Percentiles rank a stretch among this genome's conserved stretches.
Evolutionary conservation across 1,284 basidiomycete species (phyloP).

Genomic region (Cutaneotrichosporon sp.): DNA sequence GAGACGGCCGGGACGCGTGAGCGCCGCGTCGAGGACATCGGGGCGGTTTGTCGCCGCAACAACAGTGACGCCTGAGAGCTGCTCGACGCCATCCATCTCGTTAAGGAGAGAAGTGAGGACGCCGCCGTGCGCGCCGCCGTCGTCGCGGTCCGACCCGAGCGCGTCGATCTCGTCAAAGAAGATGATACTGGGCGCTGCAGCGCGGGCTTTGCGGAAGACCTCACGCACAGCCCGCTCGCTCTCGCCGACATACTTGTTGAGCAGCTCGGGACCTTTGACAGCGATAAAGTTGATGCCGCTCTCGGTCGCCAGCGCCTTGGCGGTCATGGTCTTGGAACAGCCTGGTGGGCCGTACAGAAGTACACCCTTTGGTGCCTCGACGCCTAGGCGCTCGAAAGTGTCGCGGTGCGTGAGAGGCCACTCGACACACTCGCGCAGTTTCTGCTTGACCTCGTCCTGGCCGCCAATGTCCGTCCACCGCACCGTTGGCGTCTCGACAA

Average conservation of each 20-base stretch:
- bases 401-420: slow-evolving; percentile 88
- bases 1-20: slow-evolving; percentile 92
- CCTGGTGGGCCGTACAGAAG: slow-evolving; percentile 95
- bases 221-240: slow-evolving; percentile 92
- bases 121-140: slow-evolving; percentile 63
- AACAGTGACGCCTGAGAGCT: slow-evolving; percentile 84
- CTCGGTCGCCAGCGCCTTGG: slow-evolving; percentile 88
- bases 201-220: slow-evolving; percentile 89
- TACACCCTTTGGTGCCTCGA: slow-evolving; percentile 81
- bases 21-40: slow-evolving; percentile 84
- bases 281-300: slow-evolving; percentile 95
- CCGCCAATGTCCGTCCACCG: slow-evolving; percentile 87
- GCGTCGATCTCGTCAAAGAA: slow-evolving; percentile 99
- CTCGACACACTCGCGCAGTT: slow-evolving; percentile 80
- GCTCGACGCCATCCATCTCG: slow-evolving; percentile 98
- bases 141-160: slow-evolving; percentile 70
- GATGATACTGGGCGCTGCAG: slow-evolving; percentile 87
- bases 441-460: slow-evolving; percentile 70
- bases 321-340: slow-evolving; percentile 93
- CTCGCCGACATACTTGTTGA: slow-evolving; percentile 97
- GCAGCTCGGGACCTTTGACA: slow-evolving; percentile 95
- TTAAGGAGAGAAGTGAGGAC: slow-evolving; percentile 90
- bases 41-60: slow-evolving; percentile 96
- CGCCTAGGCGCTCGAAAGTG: slow-evolving; percentile 79
- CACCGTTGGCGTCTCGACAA: slow-evolving; percentile 77